Percentiles rank a stretch among this genome's conserved stretches.
Conservation (phyloP, 345 rosid genomes). For the Pistacia integerrima region DNA sequence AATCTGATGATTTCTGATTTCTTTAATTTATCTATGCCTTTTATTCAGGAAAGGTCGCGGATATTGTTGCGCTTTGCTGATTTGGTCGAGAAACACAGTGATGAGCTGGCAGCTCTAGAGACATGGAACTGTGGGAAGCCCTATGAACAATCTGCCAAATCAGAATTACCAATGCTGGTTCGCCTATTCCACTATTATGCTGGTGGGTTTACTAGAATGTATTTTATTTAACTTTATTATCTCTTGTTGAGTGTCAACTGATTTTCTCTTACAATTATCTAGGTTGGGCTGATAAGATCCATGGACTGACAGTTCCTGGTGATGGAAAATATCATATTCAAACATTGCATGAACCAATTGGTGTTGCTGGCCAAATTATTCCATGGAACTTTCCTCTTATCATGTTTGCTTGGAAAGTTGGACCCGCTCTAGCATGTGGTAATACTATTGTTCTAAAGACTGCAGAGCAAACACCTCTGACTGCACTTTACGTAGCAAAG, state of each 20-base stretch:
- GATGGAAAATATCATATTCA: constrained; percentile 67
- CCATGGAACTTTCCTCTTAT: constrained; percentile 73
- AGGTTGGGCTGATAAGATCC: constrained; percentile 77
- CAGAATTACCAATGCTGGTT: constrained; percentile 68
- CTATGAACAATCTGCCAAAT: constrained; percentile 58
- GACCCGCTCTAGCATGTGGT: constrained; percentile 67
- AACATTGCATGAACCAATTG: constrained; percentile 64
- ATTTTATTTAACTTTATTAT: background rate
- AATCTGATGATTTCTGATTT: constrained; percentile 3
- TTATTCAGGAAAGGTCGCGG: constrained; percentile 75
- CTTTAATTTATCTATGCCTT: background rate
- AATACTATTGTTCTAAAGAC: constrained; percentile 61
- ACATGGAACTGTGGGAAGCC: constrained; percentile 97
- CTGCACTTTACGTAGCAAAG: constrained; percentile 56
- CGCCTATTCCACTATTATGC: constrained; percentile 90
- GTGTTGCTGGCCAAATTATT: constrained; percentile 68
- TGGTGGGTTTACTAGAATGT: constrained; percentile 38
- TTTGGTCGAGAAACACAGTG: constrained; percentile 82
- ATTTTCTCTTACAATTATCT: constrained; percentile 14
- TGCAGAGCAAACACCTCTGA: constrained; percentile 69
- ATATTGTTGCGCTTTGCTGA: constrained; percentile 76
- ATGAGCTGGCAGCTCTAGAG: constrained; percentile 87
- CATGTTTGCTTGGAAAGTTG: constrained; percentile 72
- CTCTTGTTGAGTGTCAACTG: background rate
- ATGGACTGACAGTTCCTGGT: constrained; percentile 58